A percentile compares a stretch with the other conserved stretches of the same genome.
phyloP scores from a whole-genome alignment of 78 protist species.

The Dictyostelium brefeldianum region DNA sequence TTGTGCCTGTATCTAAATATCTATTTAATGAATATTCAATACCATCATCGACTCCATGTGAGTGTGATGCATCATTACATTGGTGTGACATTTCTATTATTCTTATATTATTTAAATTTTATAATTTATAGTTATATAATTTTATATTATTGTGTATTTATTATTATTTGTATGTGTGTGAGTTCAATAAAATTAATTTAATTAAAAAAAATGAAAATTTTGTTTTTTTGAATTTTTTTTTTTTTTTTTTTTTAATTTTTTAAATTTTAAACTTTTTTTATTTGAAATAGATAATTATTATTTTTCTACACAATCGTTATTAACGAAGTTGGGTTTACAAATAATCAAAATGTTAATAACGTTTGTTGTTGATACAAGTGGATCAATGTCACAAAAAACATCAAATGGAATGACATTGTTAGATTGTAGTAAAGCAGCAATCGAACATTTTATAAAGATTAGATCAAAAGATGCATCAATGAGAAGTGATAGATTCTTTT shows the following conservation, averaged over 20 bases:
- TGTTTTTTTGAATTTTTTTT: neutral
- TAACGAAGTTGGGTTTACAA: no score
- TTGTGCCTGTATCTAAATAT: constrained; percentile 51
- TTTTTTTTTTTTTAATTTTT: neutral
- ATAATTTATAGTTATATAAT: neutral
- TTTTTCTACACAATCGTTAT: no score
- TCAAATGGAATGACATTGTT: constrained; percentile 78
- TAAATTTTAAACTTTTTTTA: neutral
- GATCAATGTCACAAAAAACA: constrained; percentile 79
- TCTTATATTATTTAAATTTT: neutral
- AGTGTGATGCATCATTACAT: constrained; percentile 50
- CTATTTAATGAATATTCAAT: constrained; percentile 52
- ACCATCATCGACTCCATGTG: constrained; percentile 52
- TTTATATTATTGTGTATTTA: neutral
- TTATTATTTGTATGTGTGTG: neutral
- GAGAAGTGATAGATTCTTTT: constrained; percentile 61
- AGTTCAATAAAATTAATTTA: neutral
- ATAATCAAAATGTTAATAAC: constrained; percentile 63
- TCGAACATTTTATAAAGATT: constrained; percentile 80
- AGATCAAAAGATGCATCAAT: constrained; percentile 53
- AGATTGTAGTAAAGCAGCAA: constrained; percentile 81
- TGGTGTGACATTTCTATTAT: constrained; percentile 23
- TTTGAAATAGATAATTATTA: no score
- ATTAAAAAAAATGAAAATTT: constrained; percentile 2
- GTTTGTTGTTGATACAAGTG: constrained; percentile 86